Base-by-base conservation (phyloP, 352 stramenopile species). In the Phytophthora melonis region DNA sequence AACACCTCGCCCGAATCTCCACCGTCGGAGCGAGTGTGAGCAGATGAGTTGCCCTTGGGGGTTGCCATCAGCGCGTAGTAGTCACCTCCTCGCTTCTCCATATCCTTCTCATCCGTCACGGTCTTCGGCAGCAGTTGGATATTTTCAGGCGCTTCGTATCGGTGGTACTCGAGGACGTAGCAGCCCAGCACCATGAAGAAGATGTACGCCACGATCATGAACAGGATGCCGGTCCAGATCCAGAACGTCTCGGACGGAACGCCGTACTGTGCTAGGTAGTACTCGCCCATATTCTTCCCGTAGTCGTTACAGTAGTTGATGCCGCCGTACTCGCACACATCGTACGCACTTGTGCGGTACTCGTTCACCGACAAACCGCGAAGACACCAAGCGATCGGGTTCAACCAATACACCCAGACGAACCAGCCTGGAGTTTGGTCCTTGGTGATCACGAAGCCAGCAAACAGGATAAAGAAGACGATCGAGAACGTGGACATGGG, bases 401-500 rank as follows among this genome's bases (percentile, higher is more conserved):
- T 78, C n/a, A 88, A 63, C 63, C 70, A 87, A 27, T 72, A 77
- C 1, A 72, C n/a, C 70, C 63, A 77, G 10, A 63, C 39, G 2
- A 72, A 57, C 50, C 74, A 81, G 32, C 65, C 57, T 11, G 82
- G 83, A 6, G 88, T 83, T 10, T 78, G 55, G 36, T 78, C 43
- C 27, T 82, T 80, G 18, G 78, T 41, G 56, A 84, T 47, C 3
- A 88, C 62, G 41, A 88, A 89, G 57, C 83, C 83, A 3, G 70
- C 73, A 43, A 90, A 91, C 2, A 91, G 34, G 5, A 90, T 62
- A 66, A 80, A 87, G 32, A 90, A 52, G 14, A 74, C 45, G 16
- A 90, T 68, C 10, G 58, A 76, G 36, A 88, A 41, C 16, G 86
- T 70, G 8, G 81, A 58, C 9, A 91, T 34, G 0, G 81, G 78